A percentile compares a stretch with the other conserved stretches of the same genome.
Evolutionary conservation across 208 protist genomes (phyloP).

Genomic region (Sergeia podlipaevii): DNA sequence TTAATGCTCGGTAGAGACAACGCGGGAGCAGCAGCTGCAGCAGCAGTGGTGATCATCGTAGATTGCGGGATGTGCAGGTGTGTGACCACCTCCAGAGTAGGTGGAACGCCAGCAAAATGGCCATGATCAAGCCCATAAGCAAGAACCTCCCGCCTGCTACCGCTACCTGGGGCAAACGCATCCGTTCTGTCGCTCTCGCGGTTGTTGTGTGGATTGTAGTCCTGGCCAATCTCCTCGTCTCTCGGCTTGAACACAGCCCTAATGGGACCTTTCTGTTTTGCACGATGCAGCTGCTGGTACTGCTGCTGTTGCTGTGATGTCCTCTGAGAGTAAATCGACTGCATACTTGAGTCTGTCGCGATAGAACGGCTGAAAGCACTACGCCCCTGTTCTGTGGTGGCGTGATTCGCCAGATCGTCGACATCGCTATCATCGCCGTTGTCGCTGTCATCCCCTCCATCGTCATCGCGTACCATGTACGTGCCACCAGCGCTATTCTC

Average conservation of each 20-base stretch:
- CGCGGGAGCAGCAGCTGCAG: too few species aligned
- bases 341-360: too few species aligned
- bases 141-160: constrained; percentile 60
- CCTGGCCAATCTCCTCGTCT: constrained; percentile 58
- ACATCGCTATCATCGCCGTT: too few species aligned
- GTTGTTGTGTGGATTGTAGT: constrained; percentile 54
- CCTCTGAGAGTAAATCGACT: too few species aligned
- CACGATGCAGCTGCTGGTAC: neutral
- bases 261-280: neutral
- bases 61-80: too few species aligned
- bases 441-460: too few species aligned
- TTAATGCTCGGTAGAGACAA: too few species aligned
- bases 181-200: constrained; percentile 27
- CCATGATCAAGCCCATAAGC: constrained; percentile 65
- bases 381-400: too few species aligned
- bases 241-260: constrained; percentile 64
- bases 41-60: too few species aligned
- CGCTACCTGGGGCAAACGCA: constrained; percentile 53
- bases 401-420: neutral
- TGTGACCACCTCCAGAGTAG: constrained; percentile 48
- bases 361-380: neutral
- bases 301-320: constrained; percentile 1
- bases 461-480: constrained; percentile 43
- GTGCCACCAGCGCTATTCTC: constrained; percentile 57
- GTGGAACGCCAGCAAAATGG: constrained; percentile 55